Evolutionary conservation across 305 asterid species (phyloP), one percentile per base, ranked within the genome.

Genomic region (Vinca major): DNA sequence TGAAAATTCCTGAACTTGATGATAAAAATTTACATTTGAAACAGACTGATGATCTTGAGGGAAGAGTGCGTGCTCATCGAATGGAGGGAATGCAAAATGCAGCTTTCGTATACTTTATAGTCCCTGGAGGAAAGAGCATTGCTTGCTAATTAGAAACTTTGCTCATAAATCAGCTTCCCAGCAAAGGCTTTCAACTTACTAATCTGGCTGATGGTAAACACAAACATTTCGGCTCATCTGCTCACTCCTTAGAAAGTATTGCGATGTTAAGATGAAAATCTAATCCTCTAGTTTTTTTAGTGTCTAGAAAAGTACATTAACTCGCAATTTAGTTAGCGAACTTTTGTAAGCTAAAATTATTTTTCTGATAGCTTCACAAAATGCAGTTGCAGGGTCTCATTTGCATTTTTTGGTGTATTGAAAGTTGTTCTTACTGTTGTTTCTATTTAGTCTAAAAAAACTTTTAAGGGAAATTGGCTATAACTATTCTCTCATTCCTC

Each of bases 121-220:
- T 89, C 70, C 69, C 88, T 0, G 96, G 97, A 58, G 96, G 97
- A 58, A 91, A 93, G 88, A 93, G 99, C 81, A 57, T 83, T 62
- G 99, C 96, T 62, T 89, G 99, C 79, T 89, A 89, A 66, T 73
- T 93, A 65, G 99, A 93, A 80, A 93, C 99, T 64, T 92, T 87
- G 71, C 95, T 93, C 60, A 86, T 93, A 71, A 93, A 93, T 78
- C 96, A 88, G 84, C 97, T 93, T 17, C 91, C 96, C 0, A 64
- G 10, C 41, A 79, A 41, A 51, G 97, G 99, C 33, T 93, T 86
- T 57, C 92, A 72, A 67, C 77, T 91, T 8, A 81, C 84, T 14
- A 93, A 93, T 71, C 4, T 89, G 66, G 96, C 95, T 47, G 99
- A 93, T 72, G 99, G 99, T 40, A 89, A 84, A 56, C 99, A 93